These are phyloP conservation scores for Fusarium tanahbumbuense DNA, from an alignment of 2,329 filamentous ascomycete species.

Conservation along the genomic window DNA sequence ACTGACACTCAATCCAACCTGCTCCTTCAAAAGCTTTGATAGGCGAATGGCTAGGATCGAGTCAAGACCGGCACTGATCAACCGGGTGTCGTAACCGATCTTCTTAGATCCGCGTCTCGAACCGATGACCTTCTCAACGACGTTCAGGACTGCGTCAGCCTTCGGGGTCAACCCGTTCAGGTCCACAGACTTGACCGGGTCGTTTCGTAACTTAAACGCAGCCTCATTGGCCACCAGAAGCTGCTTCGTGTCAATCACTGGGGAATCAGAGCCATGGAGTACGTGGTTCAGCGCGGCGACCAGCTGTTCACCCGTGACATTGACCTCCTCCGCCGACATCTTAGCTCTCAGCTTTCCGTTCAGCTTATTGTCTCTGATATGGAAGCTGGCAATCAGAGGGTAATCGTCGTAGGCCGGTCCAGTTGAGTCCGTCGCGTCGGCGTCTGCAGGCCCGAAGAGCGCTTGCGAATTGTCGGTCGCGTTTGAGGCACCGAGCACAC, in stretches of 20 bases:
- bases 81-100: conserved; percentile 6
- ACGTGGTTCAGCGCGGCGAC: neutral
- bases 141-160: neutral
- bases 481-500: neutral
- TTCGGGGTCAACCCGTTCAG: neutral
- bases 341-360: conserved; percentile 22
- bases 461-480: neutral
- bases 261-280: neutral
- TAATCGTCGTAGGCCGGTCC: conserved; percentile 25
- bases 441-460: neutral
- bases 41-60: conserved; percentile 28
- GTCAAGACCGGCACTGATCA: conserved; percentile 22
- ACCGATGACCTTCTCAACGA: conserved; percentile 12
- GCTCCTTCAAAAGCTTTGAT: conserved; percentile 22
- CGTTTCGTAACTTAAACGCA: neutral
- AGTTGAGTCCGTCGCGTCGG: neutral
- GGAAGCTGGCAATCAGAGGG: conserved; percentile 23
- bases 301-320: neutral
- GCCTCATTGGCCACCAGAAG: neutral
- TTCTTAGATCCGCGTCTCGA: neutral
- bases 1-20: neutral
- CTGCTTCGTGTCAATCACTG: neutral
- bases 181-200: rapidly evolving
- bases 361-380: conserved; percentile 8
- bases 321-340: neutral